phyloP scores from a whole-genome alignment of 805 yeast genomes.

The Lipomyces lipofer region DNA sequence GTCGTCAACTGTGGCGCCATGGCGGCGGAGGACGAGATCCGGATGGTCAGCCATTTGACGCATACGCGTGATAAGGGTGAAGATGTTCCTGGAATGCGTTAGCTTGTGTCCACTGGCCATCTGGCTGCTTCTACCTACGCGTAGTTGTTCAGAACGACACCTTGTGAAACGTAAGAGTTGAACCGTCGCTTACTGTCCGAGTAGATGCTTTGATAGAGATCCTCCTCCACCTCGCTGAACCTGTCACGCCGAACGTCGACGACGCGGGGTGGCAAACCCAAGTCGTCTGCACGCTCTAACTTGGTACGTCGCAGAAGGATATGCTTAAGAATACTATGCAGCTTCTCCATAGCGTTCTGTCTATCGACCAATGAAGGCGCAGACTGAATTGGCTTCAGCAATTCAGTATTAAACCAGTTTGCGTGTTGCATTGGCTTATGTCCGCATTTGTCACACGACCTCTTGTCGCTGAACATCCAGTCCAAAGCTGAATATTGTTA shows the following conservation, averaged over 20 bases:
- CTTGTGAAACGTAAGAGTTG: conserved; percentile 91
- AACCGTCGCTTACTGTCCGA: conserved; percentile 84
- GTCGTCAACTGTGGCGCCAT: conserved; percentile 47
- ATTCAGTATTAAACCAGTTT: conserved; percentile 91
- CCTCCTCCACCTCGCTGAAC: conserved; percentile 94
- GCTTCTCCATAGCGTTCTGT: conserved; percentile 67
- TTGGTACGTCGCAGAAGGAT: conserved; percentile 94
- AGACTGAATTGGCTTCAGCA: conserved; percentile 91
- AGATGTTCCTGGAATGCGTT: too few relatives aligned
- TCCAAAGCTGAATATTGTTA: conserved; percentile 48
- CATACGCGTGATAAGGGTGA: conserved; percentile 94
- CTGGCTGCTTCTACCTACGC: too few relatives aligned
- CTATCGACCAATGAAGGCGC: conserved; percentile 82
- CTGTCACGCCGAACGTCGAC: conserved; percentile 84
- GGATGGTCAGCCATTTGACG: conserved; percentile 98
- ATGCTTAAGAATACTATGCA: conserved; percentile 71
- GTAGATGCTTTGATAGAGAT: conserved; percentile 82
- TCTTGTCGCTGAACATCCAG: conserved; percentile 83
- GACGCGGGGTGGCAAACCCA: conserved; percentile 94
- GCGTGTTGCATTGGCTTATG: conserved; percentile 95
- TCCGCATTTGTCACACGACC: conserved; percentile 82
- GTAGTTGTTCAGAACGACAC: conserved; percentile 93
- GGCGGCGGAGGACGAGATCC: conserved; percentile 80
- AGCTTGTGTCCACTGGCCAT: too few relatives aligned
- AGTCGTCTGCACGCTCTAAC: conserved; percentile 93